Conservation (phyloP, 2,329 filamentous ascomycete species). For the Penicillium glabrum region DNA sequence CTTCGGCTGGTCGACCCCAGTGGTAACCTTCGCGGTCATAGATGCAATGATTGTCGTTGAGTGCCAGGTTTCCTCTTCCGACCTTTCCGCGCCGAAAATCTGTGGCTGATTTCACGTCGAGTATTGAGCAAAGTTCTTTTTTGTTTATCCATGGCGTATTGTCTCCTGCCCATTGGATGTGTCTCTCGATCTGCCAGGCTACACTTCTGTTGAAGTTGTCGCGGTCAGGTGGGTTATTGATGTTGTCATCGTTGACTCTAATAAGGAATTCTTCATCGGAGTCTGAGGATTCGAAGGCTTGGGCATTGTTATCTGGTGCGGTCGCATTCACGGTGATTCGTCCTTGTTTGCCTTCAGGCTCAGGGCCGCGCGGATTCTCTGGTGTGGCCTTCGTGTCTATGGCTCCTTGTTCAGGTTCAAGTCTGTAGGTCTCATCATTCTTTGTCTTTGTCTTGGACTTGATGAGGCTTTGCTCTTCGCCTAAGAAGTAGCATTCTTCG, state of each 20-base stretch:
- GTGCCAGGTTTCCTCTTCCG: background rate
- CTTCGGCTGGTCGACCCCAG: background rate
- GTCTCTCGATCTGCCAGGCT: background rate
- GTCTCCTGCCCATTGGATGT: background rate
- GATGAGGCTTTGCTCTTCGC: background rate
- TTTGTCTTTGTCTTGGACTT: background rate
- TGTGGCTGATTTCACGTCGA: background rate
- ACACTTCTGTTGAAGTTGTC: background rate
- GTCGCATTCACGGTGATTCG: too few relatives aligned
- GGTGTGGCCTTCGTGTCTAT: background rate
- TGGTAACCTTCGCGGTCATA: background rate
- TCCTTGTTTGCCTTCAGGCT: too few relatives aligned
- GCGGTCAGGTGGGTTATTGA: background rate
- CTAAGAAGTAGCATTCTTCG: background rate
- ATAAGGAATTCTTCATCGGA: background rate
- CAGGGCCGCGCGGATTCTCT: background rate
- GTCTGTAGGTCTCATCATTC: background rate
- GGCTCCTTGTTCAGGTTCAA: background rate
- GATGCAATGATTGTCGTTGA: background rate
- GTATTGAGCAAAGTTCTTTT: background rate
- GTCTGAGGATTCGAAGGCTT: too few relatives aligned
- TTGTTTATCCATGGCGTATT: background rate
- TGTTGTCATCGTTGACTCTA: background rate
- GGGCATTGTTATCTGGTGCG: too few relatives aligned
- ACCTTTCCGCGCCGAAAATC: background rate